phyloP scores from a whole-genome alignment of 768 basidiomycete species.

The Lepiota venenata region DNA sequence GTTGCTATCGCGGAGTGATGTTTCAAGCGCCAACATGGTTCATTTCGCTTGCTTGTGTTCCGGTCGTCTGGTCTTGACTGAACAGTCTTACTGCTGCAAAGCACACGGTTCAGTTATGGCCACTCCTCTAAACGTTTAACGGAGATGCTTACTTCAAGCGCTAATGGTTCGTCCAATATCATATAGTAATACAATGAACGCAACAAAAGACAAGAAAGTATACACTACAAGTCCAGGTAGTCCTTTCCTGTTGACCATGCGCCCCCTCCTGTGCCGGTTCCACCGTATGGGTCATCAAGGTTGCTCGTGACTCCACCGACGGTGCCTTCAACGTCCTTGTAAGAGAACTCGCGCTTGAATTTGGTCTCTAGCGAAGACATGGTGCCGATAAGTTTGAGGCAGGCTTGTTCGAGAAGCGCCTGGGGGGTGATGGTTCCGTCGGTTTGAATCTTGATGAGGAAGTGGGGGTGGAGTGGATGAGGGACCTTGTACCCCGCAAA shows the following conservation, averaged over 20 bases:
- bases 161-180: no score
- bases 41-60: no score
- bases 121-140: no score
- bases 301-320: slow-evolving; percentile 19
- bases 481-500: slow-evolving; percentile 99
- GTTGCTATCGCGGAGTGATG: no score
- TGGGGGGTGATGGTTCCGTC: slow-evolving; percentile 85
- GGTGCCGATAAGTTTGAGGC: slow-evolving; percentile 73
- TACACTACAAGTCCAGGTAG: slow-evolving; percentile 49
- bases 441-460: slow-evolving; percentile 94
- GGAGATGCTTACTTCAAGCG: no score
- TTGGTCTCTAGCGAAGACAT: slow-evolving; percentile 66
- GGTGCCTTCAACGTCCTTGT: slow-evolving; percentile 63
- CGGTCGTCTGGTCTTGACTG: no score
- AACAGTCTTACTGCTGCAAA: no score
- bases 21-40: no score
- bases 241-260: slow-evolving; percentile 48
- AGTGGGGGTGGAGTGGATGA: slow-evolving; percentile 92
- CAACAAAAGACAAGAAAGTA: no score
- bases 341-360: slow-evolving; percentile 81
- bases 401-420: slow-evolving; percentile 79
- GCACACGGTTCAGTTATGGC: no score
- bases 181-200: no score
- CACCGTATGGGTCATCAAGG: slow-evolving; percentile 50
- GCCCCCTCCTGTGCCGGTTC: slow-evolving; percentile 23